Conservation (phyloP, 1,139 yeast species). For the Kurtzmaniella quercitrusa region DNA sequence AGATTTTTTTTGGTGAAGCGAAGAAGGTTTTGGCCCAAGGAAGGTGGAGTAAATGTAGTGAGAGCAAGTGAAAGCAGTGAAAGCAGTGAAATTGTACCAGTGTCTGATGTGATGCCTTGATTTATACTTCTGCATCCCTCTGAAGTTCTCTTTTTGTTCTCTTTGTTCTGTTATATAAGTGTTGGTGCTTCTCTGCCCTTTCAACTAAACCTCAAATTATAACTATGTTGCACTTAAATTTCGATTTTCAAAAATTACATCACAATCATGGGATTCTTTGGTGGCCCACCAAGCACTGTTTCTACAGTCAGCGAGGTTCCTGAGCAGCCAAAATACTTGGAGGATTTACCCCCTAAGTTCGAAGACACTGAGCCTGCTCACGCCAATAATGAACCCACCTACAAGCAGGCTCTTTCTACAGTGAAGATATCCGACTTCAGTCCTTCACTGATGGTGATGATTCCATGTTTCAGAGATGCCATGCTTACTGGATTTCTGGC, state of each 20-base stretch:
- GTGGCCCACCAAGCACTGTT: constrained; percentile 22
- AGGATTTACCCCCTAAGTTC: constrained; percentile 45
- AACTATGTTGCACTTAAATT: background rate
- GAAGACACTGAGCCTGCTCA: constrained; percentile 28
- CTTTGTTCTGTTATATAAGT: too few species aligned
- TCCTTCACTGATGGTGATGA: constrained; percentile 48
- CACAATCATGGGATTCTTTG: constrained; percentile 30
- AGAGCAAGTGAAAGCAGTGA: too few species aligned
- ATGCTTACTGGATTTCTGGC: constrained; percentile 83
- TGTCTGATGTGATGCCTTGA: too few species aligned
- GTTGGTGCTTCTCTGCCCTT: too few species aligned
- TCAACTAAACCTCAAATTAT: too few species aligned
- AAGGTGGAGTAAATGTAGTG: too few species aligned
- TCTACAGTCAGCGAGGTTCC: constrained; percentile 20
- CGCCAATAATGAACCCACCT: constrained; percentile 14
- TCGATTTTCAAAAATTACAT: background rate
- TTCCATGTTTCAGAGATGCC: constrained; percentile 90
- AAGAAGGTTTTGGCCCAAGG: too few species aligned
- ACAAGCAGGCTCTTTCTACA: constrained; percentile 26
- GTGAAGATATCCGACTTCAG: constrained; percentile 50
- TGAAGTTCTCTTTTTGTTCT: too few species aligned
- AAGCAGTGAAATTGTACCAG: too few species aligned
- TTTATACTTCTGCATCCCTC: too few species aligned
- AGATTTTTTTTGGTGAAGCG: constrained; percentile 27
- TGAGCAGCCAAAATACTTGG: constrained; percentile 17